A percentile compares a stretch with the other conserved stretches of the same genome.
Conservation (phyloP, 768 basidiomycete species). For the Psilocybe tampanensis region DNA sequence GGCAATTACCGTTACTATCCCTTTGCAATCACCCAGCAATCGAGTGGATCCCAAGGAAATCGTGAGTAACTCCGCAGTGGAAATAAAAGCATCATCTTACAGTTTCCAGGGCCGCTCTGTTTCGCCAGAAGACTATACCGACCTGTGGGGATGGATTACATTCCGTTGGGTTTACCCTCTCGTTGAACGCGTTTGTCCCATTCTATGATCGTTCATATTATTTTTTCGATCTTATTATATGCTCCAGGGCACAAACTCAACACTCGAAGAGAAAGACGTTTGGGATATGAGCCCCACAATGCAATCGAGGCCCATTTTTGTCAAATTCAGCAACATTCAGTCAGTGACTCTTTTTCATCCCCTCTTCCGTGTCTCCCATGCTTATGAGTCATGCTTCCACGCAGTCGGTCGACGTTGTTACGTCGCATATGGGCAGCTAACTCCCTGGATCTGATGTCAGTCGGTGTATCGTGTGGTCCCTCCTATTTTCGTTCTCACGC, state of each 20-base stretch:
- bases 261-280: slow-evolving; percentile 71
- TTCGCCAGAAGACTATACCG: slow-evolving; percentile 79
- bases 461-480: background rate
- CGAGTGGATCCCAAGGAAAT: slow-evolving; percentile 57
- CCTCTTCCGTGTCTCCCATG: background rate
- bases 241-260: slow-evolving; percentile 46
- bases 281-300: slow-evolving; percentile 71
- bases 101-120: slow-evolving; percentile 47
- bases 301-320: slow-evolving; percentile 67
- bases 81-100: background rate
- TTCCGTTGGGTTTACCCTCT: slow-evolving; percentile 76
- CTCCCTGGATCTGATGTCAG: slow-evolving; percentile 47
- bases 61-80: slow-evolving; percentile 42
- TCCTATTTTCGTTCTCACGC: background rate
- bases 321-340: slow-evolving; percentile 45
- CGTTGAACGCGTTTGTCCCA: slow-evolving; percentile 43
- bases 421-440: slow-evolving; percentile 47
- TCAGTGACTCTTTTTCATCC: slow-evolving; percentile 19
- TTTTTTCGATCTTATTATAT: background rate
- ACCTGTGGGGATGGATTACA: slow-evolving; percentile 71
- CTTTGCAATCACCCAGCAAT: slow-evolving; percentile 62
- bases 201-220: background rate
- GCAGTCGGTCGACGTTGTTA: slow-evolving; percentile 40
- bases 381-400: background rate
- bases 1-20: slow-evolving; percentile 57